Conservation (phyloP, 2,329 filamentous ascomycete genomes). For the Blastomyces parvus region DNA sequence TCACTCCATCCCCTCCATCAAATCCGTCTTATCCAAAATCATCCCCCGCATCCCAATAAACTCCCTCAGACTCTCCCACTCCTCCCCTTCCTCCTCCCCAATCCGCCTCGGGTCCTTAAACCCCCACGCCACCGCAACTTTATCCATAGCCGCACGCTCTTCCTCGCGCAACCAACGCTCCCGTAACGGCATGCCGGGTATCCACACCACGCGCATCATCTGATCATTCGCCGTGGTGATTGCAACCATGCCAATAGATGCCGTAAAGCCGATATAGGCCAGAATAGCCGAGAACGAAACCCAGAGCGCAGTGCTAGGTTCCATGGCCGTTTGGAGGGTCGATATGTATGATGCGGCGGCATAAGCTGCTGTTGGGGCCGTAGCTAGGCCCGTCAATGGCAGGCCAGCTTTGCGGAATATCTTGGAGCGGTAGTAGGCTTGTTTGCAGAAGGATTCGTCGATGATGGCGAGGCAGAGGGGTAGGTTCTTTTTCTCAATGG, state of each 20-base stretch:
- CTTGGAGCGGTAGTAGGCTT: conserved; percentile 37
- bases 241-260: conserved; percentile 72
- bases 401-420: conserved; percentile 35
- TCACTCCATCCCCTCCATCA: conserved; percentile 87
- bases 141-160: conserved; percentile 77
- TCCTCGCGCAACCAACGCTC: conserved; percentile 83
- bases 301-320: conserved; percentile 61
- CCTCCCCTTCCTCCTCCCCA: conserved; percentile 82
- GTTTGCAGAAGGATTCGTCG: conserved; percentile 45
- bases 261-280: conserved; percentile 73
- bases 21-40: conserved; percentile 77
- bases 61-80: conserved; percentile 80
- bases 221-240: conserved; percentile 85
- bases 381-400: conserved; percentile 32
- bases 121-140: conserved; percentile 79
- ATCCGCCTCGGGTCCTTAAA: conserved; percentile 71
- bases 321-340: conserved; percentile 64
- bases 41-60: conserved; percentile 76
- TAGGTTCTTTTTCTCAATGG: conserved; percentile 70
- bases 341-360: conserved; percentile 59
- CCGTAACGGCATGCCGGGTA: conserved; percentile 66
- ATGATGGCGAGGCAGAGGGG: conserved; percentile 70
- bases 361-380: conserved; percentile 43
- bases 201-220: conserved; percentile 89
- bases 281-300: conserved; percentile 72